Evolutionary conservation across 768 basidiomycete species (phyloP), one percentile per base, ranked within the genome.

Genomic region (Phlebiopsis gigantea): DNA sequence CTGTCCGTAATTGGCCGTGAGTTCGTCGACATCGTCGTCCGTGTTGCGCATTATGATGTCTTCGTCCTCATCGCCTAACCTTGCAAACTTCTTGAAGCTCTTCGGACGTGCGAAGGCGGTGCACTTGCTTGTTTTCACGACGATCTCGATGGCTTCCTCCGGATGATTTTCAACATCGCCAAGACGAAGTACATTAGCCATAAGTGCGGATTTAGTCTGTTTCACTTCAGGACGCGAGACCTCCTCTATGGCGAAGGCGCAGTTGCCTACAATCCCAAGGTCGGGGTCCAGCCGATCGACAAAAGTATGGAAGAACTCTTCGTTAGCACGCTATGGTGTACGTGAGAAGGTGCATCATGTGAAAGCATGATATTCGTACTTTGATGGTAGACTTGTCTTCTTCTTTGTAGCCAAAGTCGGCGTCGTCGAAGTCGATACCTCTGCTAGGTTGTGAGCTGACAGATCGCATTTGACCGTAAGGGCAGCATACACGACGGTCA

Each of bases 391-490:
- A 75, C 68, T 96, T 95, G 60, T 82, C 73, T 51, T 85, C 78
- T 66, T 93, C 87, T 9, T 73, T 67, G 65, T 79, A 88, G 0
- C 71, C 79, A 12, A 80, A 70, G 19, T 83, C 80, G 34, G 85
- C 83, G 63, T 93, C 90, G 59, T 84, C 90, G 71, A 96, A 95
- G 69, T 93, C 90, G 43, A 93, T 78, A 5, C 93, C 93, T n/a
- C 93, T 95, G 61, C 30, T 21, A 5, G 7, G 9, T 5, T 25
- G 15, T 30, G 5, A 48, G 28, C 2, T 15, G 19, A 30, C 6
- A 26, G 45, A n/a, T 48, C 2, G 6, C 12, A 28, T 10, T 4
- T 34, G 2, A 15, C 29, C 3, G 15, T 19, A 21, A 21, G 46
- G 19, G 24, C 19, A 30, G 71, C 81, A 60, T 63, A 96, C 95